Conservation (phyloP, 176 grass and related monocot species). For the Thalia dealbata region DNA sequence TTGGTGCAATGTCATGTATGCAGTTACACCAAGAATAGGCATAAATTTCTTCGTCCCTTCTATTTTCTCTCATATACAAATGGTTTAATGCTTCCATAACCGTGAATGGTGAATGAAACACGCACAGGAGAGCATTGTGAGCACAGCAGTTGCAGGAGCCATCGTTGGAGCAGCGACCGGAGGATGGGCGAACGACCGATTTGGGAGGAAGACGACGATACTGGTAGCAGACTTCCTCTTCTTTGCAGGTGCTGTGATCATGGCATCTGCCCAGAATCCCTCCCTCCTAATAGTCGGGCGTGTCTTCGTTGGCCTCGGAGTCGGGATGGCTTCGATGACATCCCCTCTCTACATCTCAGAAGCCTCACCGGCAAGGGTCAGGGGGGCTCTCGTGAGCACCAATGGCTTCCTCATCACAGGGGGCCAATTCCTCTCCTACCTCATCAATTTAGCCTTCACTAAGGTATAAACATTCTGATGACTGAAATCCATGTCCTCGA, state of each 20-base stretch:
- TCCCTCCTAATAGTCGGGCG: conserved; percentile 43
- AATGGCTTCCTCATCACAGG: conserved; percentile 81
- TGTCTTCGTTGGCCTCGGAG: conserved; percentile 63
- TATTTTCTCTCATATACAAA: neutral
- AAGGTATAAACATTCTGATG: conserved; percentile 20
- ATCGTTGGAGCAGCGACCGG: conserved; percentile 74
- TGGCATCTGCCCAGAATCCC: conserved; percentile 43
- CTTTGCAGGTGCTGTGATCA: conserved; percentile 59
- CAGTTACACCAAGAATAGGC: too few relatives aligned
- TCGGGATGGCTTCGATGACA: conserved; percentile 92
- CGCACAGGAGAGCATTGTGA: conserved; percentile 63
- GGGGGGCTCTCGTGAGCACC: conserved; percentile 77
- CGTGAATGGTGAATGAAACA: neutral
- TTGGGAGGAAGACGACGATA: conserved; percentile 54
- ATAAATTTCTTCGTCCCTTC: too few relatives aligned
- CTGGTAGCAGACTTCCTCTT: conserved; percentile 57
- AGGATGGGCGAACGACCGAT: conserved; percentile 64
- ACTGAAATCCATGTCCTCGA: neutral
- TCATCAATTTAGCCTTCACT: conserved; percentile 81
- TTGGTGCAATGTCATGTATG: too few relatives aligned
- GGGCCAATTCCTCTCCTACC: conserved; percentile 79
- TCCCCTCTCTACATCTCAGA: conserved; percentile 81
- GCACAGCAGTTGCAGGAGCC: conserved; percentile 78
- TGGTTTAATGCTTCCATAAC: neutral
- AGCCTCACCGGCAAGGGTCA: conserved; percentile 57